Conservation (phyloP, 2,329 filamentous ascomycete species). For the Beauveria sp. region DNA sequence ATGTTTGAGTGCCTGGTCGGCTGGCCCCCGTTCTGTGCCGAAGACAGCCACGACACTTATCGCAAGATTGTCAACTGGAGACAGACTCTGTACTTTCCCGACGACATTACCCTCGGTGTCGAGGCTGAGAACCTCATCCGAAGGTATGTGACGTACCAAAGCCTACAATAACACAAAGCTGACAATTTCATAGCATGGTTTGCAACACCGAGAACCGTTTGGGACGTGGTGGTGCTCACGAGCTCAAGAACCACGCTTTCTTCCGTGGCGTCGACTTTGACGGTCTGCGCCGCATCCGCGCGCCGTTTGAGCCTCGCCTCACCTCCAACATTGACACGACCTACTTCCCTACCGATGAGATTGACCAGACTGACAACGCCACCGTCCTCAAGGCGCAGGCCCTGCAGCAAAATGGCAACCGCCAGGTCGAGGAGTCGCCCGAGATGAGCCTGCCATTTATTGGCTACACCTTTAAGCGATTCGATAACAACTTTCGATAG, state of each 20-base stretch:
- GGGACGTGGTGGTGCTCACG: conserved; percentile 75
- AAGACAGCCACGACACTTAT: conserved; percentile 96
- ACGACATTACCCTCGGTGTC: conserved; percentile 79
- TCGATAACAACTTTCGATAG: conserved; percentile 63
- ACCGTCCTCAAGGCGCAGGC: conserved; percentile 81
- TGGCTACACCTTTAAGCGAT: conserved; percentile 78
- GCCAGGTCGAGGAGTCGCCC: conserved; percentile 65
- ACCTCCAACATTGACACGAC: conserved; percentile 92
- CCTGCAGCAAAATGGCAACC: conserved; percentile 53
- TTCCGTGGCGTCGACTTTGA: conserved; percentile 97
- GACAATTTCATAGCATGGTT: conserved; percentile 59
- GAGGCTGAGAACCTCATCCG: conserved; percentile 90
- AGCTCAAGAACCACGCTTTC: conserved; percentile 91
- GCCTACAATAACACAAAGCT: background rate
- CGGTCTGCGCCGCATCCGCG: conserved; percentile 81
- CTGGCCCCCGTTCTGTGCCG: conserved; percentile 98
- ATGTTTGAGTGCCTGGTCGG: conserved; percentile 99
- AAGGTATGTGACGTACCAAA: conserved; percentile 50
- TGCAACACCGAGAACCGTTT: conserved; percentile 91
- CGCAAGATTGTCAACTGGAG: conserved; percentile 99
- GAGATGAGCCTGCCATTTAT: conserved; percentile 86
- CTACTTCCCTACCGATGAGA: conserved; percentile 98
- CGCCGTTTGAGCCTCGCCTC: conserved; percentile 91
- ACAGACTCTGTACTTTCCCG: conserved; percentile 90
- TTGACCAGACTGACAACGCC: conserved; percentile 91